Evolutionary conservation across 192 early-diverging fungal species (phyloP).

Genomic region (Linnemannia schmuckeri): DNA sequence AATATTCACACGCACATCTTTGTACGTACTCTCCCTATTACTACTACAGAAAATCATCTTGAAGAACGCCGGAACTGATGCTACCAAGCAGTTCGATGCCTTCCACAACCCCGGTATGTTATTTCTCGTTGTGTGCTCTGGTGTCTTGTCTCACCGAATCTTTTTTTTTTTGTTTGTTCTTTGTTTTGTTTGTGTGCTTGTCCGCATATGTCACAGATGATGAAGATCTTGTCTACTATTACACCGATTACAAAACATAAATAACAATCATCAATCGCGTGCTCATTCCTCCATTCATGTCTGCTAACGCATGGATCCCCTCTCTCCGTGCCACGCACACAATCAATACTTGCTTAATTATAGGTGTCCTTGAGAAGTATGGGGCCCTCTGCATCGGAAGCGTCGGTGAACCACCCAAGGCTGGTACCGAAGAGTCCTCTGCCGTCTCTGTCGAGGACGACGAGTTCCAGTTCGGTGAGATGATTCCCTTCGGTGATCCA

Average conservation of each 20-base stretch:
- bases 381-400: constrained; percentile 73
- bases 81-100: constrained; percentile 87
- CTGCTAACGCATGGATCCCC: background rate
- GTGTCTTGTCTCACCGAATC: background rate
- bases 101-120: constrained; percentile 76
- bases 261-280: background rate
- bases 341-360: background rate
- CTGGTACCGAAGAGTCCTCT: constrained; percentile 25
- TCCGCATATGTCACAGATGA: background rate
- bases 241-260: background rate
- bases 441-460: constrained; percentile 46
- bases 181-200: background rate
- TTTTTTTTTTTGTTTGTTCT: background rate
- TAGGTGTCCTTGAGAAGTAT: constrained; percentile 72
- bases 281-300: no score
- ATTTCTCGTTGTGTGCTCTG: background rate
- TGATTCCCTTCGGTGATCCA: constrained; percentile 85
- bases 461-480: constrained; percentile 77
- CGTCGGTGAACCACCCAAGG: constrained; percentile 65
- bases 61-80: constrained; percentile 84
- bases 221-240: background rate
- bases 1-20: background rate
- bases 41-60: constrained; percentile 75
- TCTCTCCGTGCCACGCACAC: no score
- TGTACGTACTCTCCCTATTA: background rate